Evolutionary conservation across 2,329 filamentous ascomycete species (phyloP), one percentile per base, ranked within the genome.

Genomic region (Fusarium transvaalense): DNA sequence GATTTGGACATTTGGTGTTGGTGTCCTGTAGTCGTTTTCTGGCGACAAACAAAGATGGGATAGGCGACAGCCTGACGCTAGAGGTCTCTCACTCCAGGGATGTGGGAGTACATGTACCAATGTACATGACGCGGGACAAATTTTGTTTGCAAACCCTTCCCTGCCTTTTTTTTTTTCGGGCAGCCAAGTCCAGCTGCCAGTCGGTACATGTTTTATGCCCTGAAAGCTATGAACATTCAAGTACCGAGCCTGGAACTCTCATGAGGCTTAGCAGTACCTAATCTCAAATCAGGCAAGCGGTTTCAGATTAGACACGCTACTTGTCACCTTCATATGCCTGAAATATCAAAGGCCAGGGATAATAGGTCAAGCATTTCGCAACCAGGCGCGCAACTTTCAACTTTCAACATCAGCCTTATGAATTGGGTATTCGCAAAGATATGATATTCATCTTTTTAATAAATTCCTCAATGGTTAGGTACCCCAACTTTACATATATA

Each of bases 1-100:
- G 53, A 53, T 64, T 69, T 55, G 64, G 29, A 55, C 41, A 61
- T 56, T 64, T 63, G 52, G 48, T 53, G 67, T 65, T 70, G 64
- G 68, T 70, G 64, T 70, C 59, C 55, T 65, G 68, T 70, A 67
- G 52, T 62, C 60, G 68, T 71, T 68, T 71, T 66, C 68, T 68
- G 64, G 56, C 67, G 68, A 70, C 68, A 68, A 71, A 65, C 55
- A 70, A 68, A 70, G 56, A 71, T 61, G 56, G 60, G 42, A 66
- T 54, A 60, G 56, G 67, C 67, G 59, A 68, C 60, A 69, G 66
- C 66, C 66, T 69, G 66, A 69, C 66, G 66, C 66, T 69, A 69
- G 42, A 68, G 57, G 17, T 51, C 23, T 17, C 32, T 39, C 27
- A 9, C 17, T 39, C 41, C 66, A 70, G 62, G 66, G 66, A 69